Evolutionary conservation across 208 protist genomes (phyloP).

Genomic region (Leishmania guyanensis): DNA sequence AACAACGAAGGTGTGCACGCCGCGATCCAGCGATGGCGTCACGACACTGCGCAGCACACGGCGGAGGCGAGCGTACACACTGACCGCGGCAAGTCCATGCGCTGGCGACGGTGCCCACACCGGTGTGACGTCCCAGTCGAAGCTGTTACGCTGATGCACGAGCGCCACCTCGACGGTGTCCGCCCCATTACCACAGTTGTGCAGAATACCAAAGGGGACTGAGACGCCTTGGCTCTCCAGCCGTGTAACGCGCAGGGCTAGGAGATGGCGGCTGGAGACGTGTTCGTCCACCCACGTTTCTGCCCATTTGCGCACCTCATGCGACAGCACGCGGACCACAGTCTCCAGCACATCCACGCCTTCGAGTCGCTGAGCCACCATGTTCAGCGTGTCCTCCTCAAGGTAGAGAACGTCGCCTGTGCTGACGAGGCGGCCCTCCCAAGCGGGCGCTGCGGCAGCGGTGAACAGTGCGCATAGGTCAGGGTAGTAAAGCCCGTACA

Average conservation of each 20-base stretch:
- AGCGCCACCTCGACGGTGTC: constrained; percentile 36
- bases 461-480: constrained; percentile 41
- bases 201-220: constrained; percentile 15
- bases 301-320: constrained; percentile 30
- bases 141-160: constrained; percentile 33
- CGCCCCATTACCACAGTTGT: background rate
- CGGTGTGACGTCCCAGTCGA: constrained; percentile 41
- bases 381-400: constrained; percentile 19
- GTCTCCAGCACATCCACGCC: constrained; percentile 44
- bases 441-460: constrained; percentile 28
- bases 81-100: background rate
- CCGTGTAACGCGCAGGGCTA: constrained; percentile 50
- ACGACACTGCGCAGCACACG: constrained; percentile 22
- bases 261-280: constrained; percentile 23
- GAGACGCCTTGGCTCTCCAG: background rate
- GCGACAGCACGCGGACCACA: constrained; percentile 22
- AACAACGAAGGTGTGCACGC: constrained; percentile 58
- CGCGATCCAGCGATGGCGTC: constrained; percentile 11
- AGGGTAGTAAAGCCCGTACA: constrained; percentile 64
- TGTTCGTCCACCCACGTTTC: constrained; percentile 28
- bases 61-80: constrained; percentile 16
- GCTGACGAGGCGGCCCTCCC: constrained; percentile 63
- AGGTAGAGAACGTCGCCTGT: constrained; percentile 65
- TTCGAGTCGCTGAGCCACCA: constrained; percentile 19
- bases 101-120: constrained; percentile 41